These are phyloP conservation scores for Fraxinus floribunda DNA, from an alignment of 305 asterid genomes.

Conservation along the genomic window DNA sequence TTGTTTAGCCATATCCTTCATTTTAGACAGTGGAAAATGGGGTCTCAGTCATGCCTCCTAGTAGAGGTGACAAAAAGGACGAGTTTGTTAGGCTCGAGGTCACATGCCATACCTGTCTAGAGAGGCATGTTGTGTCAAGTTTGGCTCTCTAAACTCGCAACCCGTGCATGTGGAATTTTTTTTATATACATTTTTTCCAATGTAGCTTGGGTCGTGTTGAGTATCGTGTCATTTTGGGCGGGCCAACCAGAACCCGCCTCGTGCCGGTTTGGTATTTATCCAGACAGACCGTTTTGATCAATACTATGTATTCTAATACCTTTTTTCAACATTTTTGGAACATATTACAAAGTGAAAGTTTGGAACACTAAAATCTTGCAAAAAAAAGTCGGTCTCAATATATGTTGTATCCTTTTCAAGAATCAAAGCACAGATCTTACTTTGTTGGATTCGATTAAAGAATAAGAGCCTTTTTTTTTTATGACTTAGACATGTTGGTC, in stretches of 20 bases:
- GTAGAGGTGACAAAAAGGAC: not conserved
- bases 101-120: not conserved
- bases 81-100: not conserved
- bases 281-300: not conserved
- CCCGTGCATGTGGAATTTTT: not conserved
- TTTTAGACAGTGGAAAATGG: not conserved
- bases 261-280: no score
- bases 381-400: not conserved
- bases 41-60: not conserved
- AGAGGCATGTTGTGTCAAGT: not conserved
- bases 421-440: conserved; percentile 12
- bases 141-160: not conserved
- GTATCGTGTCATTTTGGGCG: not conserved
- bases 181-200: no score
- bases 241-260: not conserved
- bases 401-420: conserved; percentile 12
- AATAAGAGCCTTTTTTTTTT: conserved; percentile 3
- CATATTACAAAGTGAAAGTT: conserved; percentile 20
- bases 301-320: conserved; percentile 13
- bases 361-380: conserved; percentile 17
- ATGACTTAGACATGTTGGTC: not conserved
- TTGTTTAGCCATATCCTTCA: not conserved
- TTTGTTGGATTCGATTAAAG: conserved; percentile 29
- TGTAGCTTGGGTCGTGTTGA: not conserved
- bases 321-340: not conserved